Base-by-base conservation (phyloP, 768 basidiomycete genomes). In the Crucibulum laeve region DNA sequence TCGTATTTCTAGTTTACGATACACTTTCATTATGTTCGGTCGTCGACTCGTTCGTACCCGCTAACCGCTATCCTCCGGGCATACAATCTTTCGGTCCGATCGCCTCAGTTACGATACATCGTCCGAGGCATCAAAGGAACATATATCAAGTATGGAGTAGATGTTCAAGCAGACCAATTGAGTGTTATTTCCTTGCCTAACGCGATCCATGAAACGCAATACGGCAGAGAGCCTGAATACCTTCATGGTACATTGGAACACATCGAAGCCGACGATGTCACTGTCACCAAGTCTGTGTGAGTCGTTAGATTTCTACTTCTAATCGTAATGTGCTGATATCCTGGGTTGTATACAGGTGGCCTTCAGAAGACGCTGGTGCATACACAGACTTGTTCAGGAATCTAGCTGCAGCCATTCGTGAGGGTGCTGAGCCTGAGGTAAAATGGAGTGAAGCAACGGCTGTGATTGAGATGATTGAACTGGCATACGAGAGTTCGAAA, bases 81-180 rank as follows among this genome's bases (percentile, higher is more conserved):
- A 4, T 78, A 83, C 43, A 79, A 80, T 46, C 71, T 91, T 23
- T 88, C 87, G 4, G 81, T 80, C 18, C 68, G 76, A 21, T 67
- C 74, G 4, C 71, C 67, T 1, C 91, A 91, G 59, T 61, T 84
- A 18, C 80, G 90, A 17, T 95, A 79, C 60, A 55, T 76, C 32
- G 74, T 91, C 47, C 80, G 84, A 42, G 88, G 89, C 32, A 79
- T 79, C 18, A 71, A 73, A 47, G 89, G 87, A 21, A 76, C 80
- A 2, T 91, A 76, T 62, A 68, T 74, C 45, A 93, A 95, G 62
- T 76, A 73, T 54, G 89, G 89, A 4, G 59, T 88, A 17, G 90
- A 91, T 59, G 64, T 79, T 2, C 90, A 93, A 57, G 91, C 92
- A 63, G 79, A 80, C 40, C 82, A 87, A 50, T 73, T 91, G 39